phyloP scores from a whole-genome alignment of 495 filamentous ascomycete genomes.

The Penicillium longicatenatum region DNA sequence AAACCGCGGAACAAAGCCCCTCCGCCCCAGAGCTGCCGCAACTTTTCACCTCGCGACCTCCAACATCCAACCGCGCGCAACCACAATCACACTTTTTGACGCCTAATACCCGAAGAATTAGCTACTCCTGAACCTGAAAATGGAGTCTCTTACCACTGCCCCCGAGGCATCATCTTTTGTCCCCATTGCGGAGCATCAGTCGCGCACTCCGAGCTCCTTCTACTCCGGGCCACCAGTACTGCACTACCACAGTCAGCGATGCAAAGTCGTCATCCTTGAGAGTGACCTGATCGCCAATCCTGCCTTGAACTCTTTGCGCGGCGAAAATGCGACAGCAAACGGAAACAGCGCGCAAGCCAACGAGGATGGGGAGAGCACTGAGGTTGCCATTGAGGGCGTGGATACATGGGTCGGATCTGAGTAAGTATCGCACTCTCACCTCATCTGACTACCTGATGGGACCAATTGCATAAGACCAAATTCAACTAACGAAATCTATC shows the following conservation, averaged over 20 bases:
- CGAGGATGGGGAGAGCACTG: constrained; percentile 47
- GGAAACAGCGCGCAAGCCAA: constrained; percentile 17
- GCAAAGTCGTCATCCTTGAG: constrained; percentile 58
- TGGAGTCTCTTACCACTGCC: constrained; percentile 51
- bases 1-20: constrained; percentile 2
- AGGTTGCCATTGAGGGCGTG: constrained; percentile 52
- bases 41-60: constrained; percentile 11
- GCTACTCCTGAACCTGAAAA: constrained; percentile 13
- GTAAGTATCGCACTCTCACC: too few relatives aligned
- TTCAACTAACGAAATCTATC: constrained; percentile 1
- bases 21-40: constrained; percentile 16
- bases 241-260: constrained; percentile 66
- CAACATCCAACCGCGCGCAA: background rate
- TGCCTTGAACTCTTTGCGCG: constrained; percentile 33
- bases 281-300: constrained; percentile 40
- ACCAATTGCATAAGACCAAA: background rate
- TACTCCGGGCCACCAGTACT: constrained; percentile 77
- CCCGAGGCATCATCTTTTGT: constrained; percentile 64
- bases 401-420: constrained; percentile 79
- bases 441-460: too few relatives aligned
- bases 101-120: background rate
- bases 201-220: constrained; percentile 83
- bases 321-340: constrained; percentile 18
- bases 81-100: background rate
- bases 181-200: constrained; percentile 75